These are phyloP conservation scores for Aspergillus sp. DNA, from an alignment of 2,329 filamentous ascomycete species.

Conservation along the genomic window DNA sequence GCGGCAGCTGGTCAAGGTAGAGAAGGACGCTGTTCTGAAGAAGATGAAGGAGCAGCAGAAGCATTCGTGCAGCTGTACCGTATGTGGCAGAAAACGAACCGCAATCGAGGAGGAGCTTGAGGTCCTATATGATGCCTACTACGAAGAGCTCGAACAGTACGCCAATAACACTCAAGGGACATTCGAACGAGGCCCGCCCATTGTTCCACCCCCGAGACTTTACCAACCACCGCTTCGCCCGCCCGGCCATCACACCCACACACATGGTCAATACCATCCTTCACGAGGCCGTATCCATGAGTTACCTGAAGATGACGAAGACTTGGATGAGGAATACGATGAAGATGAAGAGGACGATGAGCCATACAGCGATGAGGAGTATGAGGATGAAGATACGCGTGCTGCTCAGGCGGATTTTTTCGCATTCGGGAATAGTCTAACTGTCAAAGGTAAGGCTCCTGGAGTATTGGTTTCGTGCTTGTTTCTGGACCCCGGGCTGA, in stretches of 20 bases:
- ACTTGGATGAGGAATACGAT: conserved; percentile 61
- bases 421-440: conserved; percentile 95
- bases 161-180: conserved; percentile 77
- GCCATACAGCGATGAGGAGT: conserved; percentile 67
- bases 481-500: conserved; percentile 31
- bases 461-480: conserved; percentile 17
- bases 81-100: conserved; percentile 92
- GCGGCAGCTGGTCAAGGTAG: conserved; percentile 93
- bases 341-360: conserved; percentile 74
- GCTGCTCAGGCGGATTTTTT: conserved; percentile 79
- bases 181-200: conserved; percentile 65
- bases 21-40: conserved; percentile 95
- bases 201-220: conserved; percentile 70
- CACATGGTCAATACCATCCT: conserved; percentile 64
- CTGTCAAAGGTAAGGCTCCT: conserved; percentile 73
- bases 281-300: conserved; percentile 72
- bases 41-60: conserved; percentile 99
- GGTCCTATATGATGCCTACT: conserved; percentile 97
- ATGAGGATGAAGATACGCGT: conserved; percentile 67
- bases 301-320: conserved; percentile 60
- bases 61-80: conserved; percentile 96
- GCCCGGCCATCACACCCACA: conserved; percentile 61
- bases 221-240: conserved; percentile 61
- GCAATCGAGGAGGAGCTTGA: conserved; percentile 98
- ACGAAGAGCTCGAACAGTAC: conserved; percentile 96